Evolutionary conservation across 2,329 filamentous ascomycete species (phyloP).

Genomic region (Balansia obtecta): DNA sequence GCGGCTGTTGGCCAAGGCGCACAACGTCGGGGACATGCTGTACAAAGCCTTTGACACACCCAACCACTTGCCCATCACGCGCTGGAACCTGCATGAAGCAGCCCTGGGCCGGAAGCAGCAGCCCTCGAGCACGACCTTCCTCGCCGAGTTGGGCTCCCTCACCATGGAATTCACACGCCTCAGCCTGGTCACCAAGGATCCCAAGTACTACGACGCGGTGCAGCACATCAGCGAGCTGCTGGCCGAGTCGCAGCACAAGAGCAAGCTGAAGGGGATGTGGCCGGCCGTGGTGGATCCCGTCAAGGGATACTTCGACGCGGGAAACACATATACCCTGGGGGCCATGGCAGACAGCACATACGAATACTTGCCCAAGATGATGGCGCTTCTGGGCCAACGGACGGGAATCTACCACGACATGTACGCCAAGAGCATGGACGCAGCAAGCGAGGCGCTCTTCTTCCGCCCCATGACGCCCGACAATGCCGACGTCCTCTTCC

Average conservation of each 20-base stretch:
- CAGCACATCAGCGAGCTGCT: conserved; percentile 57
- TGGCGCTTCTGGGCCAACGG: conserved; percentile 50
- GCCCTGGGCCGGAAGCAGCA: conserved; percentile 13
- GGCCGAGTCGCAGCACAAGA: conserved; percentile 52
- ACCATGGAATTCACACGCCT: conserved; percentile 61
- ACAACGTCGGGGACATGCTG: conserved; percentile 39
- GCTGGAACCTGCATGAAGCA: conserved; percentile 16
- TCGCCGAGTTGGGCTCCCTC: conserved; percentile 54
- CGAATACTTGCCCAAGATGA: conserved; percentile 50
- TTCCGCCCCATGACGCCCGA: conserved; percentile 56
- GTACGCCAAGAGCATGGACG: conserved; percentile 48
- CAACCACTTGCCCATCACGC: conserved; percentile 32
- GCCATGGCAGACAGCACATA: conserved; percentile 43
- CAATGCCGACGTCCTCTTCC: conserved; percentile 50
- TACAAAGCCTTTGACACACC: conserved; percentile 40
- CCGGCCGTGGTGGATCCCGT: conserved; percentile 49
- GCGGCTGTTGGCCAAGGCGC: conserved; percentile 32
- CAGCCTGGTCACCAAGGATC: conserved; percentile 54
- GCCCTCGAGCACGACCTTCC: conserved; percentile 20
- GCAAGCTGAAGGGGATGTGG: conserved; percentile 62
- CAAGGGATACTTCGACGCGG: conserved; percentile 30
- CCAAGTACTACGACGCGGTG: conserved; percentile 64
- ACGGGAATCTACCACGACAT: conserved; percentile 47
- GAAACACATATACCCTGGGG: conserved; percentile 35
- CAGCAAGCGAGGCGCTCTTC: conserved; percentile 48